phyloP scores from a whole-genome alignment of 306 rosid genomes.

The Comarum palustre region DNA sequence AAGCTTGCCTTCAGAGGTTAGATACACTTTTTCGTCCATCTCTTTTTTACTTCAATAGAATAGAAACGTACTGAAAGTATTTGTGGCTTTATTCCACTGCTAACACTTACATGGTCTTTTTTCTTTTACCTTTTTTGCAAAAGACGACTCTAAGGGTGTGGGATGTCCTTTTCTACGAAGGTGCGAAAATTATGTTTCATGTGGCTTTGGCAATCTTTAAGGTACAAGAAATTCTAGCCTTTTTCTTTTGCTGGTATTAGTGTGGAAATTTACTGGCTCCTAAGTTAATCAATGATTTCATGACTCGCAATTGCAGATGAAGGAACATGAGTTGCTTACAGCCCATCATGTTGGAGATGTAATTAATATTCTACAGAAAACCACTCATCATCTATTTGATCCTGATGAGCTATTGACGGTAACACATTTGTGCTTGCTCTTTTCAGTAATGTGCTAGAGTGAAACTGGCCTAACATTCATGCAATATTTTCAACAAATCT shows the following conservation, averaged over 20 bases:
- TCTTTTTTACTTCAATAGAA: neutral
- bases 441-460: neutral
- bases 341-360: conserved; percentile 93
- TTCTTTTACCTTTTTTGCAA: neutral
- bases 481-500: neutral
- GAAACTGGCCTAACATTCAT: neutral
- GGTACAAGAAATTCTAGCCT: conserved; percentile 41
- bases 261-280: neutral
- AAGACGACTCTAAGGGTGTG: conserved; percentile 93
- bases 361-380: conserved; percentile 69
- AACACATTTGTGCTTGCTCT: conserved; percentile 13
- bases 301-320: conserved; percentile 65
- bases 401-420: conserved; percentile 93
- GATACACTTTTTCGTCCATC: conserved; percentile 9
- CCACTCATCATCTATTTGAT: conserved; percentile 90
- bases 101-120: conserved; percentile 23
- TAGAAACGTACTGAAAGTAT: conserved; percentile 13
- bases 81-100: conserved; percentile 13
- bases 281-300: conserved; percentile 21
- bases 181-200: conserved; percentile 86
- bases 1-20: conserved; percentile 95
- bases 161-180: conserved; percentile 95
- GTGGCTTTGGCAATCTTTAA: conserved; percentile 92
- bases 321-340: conserved; percentile 72
- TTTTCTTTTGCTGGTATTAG: neutral